A percentile compares a stretch with the other conserved stretches of the same genome.
phyloP scores from a whole-genome alignment of 1,284 basidiomycete species.

The Leccinum huronense region DNA sequence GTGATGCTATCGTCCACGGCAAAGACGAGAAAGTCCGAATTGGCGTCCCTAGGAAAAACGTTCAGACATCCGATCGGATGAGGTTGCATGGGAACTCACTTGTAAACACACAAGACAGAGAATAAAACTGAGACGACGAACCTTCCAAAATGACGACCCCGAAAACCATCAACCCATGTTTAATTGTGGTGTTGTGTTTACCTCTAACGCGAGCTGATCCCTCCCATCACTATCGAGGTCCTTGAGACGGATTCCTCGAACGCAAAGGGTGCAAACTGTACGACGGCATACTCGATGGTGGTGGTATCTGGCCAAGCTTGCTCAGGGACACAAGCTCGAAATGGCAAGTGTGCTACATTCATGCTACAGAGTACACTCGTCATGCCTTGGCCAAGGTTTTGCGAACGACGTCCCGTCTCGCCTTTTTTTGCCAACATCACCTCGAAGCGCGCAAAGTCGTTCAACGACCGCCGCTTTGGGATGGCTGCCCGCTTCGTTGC shows the following conservation, averaged over 20 bases:
- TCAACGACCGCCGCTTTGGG: conserved; percentile 73
- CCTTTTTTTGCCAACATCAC: conserved; percentile 76
- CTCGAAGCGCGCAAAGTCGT: conserved; percentile 89
- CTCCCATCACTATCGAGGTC: conserved; percentile 59
- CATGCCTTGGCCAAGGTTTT: conserved; percentile 54
- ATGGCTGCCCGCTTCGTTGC: conserved; percentile 85
- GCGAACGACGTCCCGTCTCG: conserved; percentile 66
- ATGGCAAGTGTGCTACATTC: conserved; percentile 7
- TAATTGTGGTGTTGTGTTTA: conserved; percentile 25
- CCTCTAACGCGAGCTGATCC: conserved; percentile 79
- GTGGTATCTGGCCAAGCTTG: background rate
- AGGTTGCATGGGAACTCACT: conserved; percentile 32
- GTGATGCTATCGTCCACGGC: conserved; percentile 65
- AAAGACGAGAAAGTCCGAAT: conserved; percentile 52
- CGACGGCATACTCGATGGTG: conserved; percentile 44
- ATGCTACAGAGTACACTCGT: background rate
- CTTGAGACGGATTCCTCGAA: conserved; percentile 69
- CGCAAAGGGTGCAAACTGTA: conserved; percentile 87
- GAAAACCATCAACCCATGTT: conserved; percentile 75
- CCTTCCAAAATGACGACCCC: conserved; percentile 67
- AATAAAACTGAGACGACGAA: conserved; percentile 26
- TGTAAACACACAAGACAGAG: conserved; percentile 50
- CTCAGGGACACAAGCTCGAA: conserved; percentile 10
- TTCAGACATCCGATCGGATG: conserved; percentile 8
- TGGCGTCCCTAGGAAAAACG: conserved; percentile 50